Evolutionary conservation across 179 eudicot species (phyloP).

Genomic region (Spergularia azorica): DNA sequence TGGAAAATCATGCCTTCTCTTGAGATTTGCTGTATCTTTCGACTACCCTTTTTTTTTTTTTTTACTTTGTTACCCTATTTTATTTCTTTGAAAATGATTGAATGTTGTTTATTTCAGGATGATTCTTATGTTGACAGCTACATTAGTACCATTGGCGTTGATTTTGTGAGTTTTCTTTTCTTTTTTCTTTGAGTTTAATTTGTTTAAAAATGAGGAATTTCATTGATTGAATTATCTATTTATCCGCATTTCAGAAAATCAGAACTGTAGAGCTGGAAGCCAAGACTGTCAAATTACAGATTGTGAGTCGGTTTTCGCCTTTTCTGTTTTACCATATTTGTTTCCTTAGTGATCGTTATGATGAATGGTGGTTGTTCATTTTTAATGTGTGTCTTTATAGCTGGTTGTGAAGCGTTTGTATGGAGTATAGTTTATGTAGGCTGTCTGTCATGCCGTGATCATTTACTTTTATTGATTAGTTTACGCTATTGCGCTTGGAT

Average conservation of each 20-base stretch:
- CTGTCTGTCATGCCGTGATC: not conserved
- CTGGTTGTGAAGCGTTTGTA: not conserved
- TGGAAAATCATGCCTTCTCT: conserved; percentile 36
- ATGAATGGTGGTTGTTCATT: not conserved
- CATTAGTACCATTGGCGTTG: conserved; percentile 91
- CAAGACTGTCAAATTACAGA: conserved; percentile 81
- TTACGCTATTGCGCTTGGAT: not conserved
- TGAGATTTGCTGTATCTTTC: conserved; percentile 36
- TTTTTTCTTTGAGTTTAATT: not conserved
- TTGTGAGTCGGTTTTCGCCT: conserved; percentile 48
- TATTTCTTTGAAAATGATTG: not conserved
- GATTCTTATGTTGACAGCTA: conserved; percentile 86
- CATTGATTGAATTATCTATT: not conserved
- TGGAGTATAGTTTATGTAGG: not conserved
- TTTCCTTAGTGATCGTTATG: not conserved
- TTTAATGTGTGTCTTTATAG: not conserved
- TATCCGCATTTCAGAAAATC: conserved; percentile 54
- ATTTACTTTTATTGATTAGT: not conserved
- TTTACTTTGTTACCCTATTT: not conserved
- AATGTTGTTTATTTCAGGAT: conserved; percentile 42
- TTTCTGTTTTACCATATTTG: not conserved
- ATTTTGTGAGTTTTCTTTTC: conserved; percentile 55
- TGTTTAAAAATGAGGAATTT: not conserved
- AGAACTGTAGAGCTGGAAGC: conserved; percentile 78
- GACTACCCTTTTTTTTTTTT: not conserved